Evolutionary conservation across 2,329 filamentous ascomycete genomes (phyloP).

Genomic region (Verticillium nonalfalfae): DNA sequence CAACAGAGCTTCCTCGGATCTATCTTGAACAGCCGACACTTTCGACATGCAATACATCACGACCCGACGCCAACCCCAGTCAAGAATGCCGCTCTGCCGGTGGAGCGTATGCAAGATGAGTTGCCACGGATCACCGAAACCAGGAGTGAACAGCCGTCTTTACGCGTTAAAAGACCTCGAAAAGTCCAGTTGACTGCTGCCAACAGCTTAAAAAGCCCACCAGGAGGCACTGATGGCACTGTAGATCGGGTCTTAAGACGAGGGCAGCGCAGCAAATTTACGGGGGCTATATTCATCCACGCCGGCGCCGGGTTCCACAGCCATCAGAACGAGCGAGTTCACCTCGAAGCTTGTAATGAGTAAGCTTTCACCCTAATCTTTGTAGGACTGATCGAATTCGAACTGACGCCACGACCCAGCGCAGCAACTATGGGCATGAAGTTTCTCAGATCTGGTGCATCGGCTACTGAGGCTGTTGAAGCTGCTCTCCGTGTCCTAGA

Average conservation of each 20-base stretch:
- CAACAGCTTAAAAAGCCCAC: too few relatives aligned
- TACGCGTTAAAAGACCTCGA: background rate
- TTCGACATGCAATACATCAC: background rate
- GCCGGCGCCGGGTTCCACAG: constrained; percentile 95
- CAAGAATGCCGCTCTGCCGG: background rate
- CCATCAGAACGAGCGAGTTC: constrained; percentile 72
- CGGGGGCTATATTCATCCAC: constrained; percentile 86
- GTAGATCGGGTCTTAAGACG: constrained; percentile 31
- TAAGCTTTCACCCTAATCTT: constrained; percentile 38
- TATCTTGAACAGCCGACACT: background rate
- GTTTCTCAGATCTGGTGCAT: constrained; percentile 69
- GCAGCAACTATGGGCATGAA: constrained; percentile 81
- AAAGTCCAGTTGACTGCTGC: background rate
- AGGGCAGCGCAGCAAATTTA: constrained; percentile 23
- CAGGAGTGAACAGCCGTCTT: background rate
- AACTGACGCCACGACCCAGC: constrained; percentile 36
- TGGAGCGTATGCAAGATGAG: background rate
- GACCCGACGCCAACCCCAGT: background rate
- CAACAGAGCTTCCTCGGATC: background rate
- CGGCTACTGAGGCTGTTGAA: constrained; percentile 83
- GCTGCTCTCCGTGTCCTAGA: constrained; percentile 82
- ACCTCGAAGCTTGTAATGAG: constrained; percentile 84
- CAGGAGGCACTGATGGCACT: constrained; percentile 29
- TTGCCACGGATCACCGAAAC: background rate
- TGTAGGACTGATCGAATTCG: background rate